Conservation (phyloP, 2,329 filamentous ascomycete genomes). For the Eutypella sp. region DNA sequence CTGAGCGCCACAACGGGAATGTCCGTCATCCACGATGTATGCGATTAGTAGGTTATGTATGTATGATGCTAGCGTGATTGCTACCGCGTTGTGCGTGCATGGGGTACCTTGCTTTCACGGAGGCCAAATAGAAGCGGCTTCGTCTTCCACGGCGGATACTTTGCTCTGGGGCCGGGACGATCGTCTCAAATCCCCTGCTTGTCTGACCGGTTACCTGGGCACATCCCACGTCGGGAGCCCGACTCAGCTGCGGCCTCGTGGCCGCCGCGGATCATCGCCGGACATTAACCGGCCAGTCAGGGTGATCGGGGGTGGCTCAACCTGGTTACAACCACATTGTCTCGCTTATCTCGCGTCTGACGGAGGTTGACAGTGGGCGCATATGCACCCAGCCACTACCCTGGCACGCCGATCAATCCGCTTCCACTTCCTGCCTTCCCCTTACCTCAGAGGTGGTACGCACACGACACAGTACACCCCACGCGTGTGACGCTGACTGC, state of each 20-base stretch:
- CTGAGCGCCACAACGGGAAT: neutral
- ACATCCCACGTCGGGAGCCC: neutral
- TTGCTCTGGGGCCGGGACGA: no score
- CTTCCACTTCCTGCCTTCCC: no score
- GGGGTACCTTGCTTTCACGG: no score
- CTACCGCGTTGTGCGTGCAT: neutral
- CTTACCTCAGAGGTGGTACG: no score
- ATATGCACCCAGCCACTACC: no score
- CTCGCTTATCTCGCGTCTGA: neutral
- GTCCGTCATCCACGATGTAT: neutral
- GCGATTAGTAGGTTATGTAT: neutral
- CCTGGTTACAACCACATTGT: neutral
- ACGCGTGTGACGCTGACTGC: no score
- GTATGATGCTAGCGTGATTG: neutral
- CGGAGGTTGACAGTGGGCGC: no score
- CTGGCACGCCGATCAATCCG: no score
- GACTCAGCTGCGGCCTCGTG: neutral
- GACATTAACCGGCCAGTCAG: neutral
- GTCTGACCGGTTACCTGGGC: neutral
- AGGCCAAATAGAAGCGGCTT: no score
- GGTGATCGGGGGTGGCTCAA: no score
- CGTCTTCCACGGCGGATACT: neutral
- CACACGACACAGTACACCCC: no score
- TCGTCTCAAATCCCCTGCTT: no score
- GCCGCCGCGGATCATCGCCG: neutral